Percentiles rank a stretch among this genome's conserved stretches.
Conservation (phyloP, 2,329 filamentous ascomycete species). For the Pyrenophora tritici-repentis region DNA sequence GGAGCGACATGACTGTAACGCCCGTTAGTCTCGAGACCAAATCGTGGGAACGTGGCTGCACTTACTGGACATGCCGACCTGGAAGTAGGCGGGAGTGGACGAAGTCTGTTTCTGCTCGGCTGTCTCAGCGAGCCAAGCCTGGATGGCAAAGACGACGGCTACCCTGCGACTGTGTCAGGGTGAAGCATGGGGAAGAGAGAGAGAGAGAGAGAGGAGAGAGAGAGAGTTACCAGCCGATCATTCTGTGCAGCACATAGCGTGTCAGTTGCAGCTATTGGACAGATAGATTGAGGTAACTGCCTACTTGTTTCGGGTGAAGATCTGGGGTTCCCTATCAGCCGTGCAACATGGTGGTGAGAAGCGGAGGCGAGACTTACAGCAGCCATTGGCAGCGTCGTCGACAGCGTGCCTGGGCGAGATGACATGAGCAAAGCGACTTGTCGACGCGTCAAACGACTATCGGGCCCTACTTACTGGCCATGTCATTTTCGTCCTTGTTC, state of each 20-base stretch:
- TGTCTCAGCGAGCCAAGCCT: slow-evolving; percentile 79
- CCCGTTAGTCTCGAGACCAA: slow-evolving; percentile 12
- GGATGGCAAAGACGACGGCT: slow-evolving; percentile 73
- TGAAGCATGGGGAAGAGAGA: slow-evolving; percentile 2
- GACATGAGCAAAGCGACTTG: slow-evolving; percentile 3
- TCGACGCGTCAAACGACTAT: background rate
- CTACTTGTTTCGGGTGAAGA: slow-evolving; percentile 89
- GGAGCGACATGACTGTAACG: slow-evolving; percentile 50
- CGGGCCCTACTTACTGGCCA: slow-evolving; percentile 63
- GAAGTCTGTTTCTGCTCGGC: slow-evolving; percentile 67
- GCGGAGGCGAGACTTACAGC: slow-evolving; percentile 61
- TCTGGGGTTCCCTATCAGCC: slow-evolving; percentile 54
- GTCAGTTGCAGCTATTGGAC: slow-evolving; percentile 23
- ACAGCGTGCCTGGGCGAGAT: slow-evolving; percentile 59
- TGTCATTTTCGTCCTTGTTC: slow-evolving; percentile 68
- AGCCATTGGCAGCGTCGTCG: slow-evolving; percentile 89
- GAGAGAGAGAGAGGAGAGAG: slow-evolving; percentile 23
- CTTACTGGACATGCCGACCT: slow-evolving; percentile 78
- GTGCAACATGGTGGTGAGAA: slow-evolving; percentile 20
- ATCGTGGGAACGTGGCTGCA: slow-evolving; percentile 23
- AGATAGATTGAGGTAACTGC: slow-evolving; percentile 7
- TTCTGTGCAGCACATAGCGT: slow-evolving; percentile 49
- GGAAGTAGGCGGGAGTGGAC: slow-evolving; percentile 73
- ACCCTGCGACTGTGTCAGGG: slow-evolving; percentile 57
- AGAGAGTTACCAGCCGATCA: slow-evolving; percentile 64